Evolutionary conservation across 1,284 basidiomycete genomes (phyloP).

Genomic region (Ganoderma sinense): DNA sequence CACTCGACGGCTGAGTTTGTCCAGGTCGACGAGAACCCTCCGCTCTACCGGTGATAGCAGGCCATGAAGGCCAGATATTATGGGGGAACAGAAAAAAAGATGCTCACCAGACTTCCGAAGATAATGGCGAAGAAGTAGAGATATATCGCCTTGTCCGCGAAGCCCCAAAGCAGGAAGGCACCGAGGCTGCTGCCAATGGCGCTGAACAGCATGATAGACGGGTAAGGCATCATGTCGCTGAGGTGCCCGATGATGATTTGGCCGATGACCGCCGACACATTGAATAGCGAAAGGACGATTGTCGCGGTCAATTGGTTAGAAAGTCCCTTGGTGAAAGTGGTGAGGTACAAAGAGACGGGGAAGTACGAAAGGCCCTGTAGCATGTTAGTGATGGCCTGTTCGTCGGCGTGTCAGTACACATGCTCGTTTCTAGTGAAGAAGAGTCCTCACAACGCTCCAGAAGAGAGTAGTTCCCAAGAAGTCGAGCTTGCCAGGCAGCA

Average conservation of each 20-base stretch:
- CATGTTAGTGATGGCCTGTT: conserved; percentile 28
- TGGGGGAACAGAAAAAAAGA: neutral
- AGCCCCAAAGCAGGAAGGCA: conserved; percentile 39
- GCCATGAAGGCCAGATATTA: neutral
- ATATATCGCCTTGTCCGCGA: conserved; percentile 31
- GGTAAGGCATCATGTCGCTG: conserved; percentile 34
- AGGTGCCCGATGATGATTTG: conserved; percentile 37
- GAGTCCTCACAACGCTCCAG: conserved; percentile 32
- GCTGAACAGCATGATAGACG: conserved; percentile 34
- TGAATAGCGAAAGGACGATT: conserved; percentile 36
- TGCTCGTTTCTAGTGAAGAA: neutral
- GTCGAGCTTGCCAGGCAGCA: conserved; percentile 33
- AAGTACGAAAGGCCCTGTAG: conserved; percentile 39
- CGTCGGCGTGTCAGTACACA: no score
- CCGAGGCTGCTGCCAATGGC: conserved; percentile 33
- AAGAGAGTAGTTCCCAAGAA: conserved; percentile 35
- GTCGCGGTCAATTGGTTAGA: conserved; percentile 36
- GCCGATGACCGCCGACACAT: conserved; percentile 33
- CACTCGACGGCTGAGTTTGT: conserved; percentile 35
- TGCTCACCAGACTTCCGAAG: conserved; percentile 37
- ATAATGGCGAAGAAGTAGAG: conserved; percentile 38
- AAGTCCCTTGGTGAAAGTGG: conserved; percentile 34
- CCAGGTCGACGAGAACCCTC: conserved; percentile 35
- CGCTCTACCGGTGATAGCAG: conserved; percentile 1
- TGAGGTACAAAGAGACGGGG: conserved; percentile 39